Conservation (phyloP, 306 rosid genomes). For the Crataegus laevigata region DNA sequence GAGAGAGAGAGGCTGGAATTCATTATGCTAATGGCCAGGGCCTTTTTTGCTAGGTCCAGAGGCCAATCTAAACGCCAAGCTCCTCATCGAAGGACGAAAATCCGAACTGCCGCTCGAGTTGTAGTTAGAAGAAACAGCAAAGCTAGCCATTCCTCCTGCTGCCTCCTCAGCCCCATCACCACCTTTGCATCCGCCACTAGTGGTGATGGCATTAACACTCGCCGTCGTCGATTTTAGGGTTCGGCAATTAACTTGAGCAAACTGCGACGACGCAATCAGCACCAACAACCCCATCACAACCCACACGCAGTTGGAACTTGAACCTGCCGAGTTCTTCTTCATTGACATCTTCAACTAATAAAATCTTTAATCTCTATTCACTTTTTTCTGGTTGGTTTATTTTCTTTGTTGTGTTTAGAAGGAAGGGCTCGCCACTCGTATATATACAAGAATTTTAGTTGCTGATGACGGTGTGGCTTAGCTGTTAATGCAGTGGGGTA, state of each 20-base stretch:
- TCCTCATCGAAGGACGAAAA: slow-evolving; percentile 27
- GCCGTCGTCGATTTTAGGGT: slow-evolving; percentile 22
- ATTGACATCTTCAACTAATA: slow-evolving; percentile 5
- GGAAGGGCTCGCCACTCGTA: background rate
- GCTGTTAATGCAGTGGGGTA: slow-evolving; percentile 22
- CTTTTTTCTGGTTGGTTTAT: background rate
- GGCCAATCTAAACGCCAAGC: slow-evolving; percentile 39
- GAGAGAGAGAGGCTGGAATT: background rate
- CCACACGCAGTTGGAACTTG: slow-evolving; percentile 15
- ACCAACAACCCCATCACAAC: slow-evolving; percentile 26
- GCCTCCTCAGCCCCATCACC: slow-evolving; percentile 10
- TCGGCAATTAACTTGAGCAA: slow-evolving; percentile 46
- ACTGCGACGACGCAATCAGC: slow-evolving; percentile 29
- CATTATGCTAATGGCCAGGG: slow-evolving; percentile 49
- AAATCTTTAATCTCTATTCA: background rate
- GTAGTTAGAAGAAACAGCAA: slow-evolving; percentile 37
- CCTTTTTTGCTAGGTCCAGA: slow-evolving; percentile 89
- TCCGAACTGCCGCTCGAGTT: slow-evolving; percentile 12
- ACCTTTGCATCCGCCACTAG: slow-evolving; percentile 8
- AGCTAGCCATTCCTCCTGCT: slow-evolving; percentile 19
- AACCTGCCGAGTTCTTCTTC: slow-evolving; percentile 14
- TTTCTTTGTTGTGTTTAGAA: background rate
- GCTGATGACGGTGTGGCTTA: slow-evolving; percentile 36
- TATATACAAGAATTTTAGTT: background rate
- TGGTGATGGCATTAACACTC: background rate